Evolutionary conservation across 805 yeast species (phyloP), one percentile per base, ranked within the genome.

Genomic region (Candida nanaspora): DNA sequence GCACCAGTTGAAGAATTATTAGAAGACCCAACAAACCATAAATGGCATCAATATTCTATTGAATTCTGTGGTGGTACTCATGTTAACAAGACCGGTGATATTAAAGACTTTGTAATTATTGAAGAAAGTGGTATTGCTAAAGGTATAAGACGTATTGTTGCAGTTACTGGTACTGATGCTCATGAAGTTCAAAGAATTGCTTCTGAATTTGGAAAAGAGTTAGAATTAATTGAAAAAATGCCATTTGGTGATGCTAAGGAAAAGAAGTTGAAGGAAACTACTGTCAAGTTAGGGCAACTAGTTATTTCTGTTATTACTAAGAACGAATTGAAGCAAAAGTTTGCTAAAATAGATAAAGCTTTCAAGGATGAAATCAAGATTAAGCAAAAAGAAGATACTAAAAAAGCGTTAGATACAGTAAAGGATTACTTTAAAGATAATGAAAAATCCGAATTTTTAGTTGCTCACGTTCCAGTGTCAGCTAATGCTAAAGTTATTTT

Each of bases 21-120:
- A 49, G 70, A 72, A 6, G 70, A 80, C 52, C 96, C 97, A 51
- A 52, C 68, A 23, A 84, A 76, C 57, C 67, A 68, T 39, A 77
- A 86, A 55, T 93, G 98, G 98, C 66, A 62, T 53, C 67, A 75
- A 33, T 70, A 75, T 56, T 86, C 96, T 1, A 74, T 93, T 50
- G 99, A 93, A 69, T 93, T 93, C 74, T 93, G 99, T 68, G 99
- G 99, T 68, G 99, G 99, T 67, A 93, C 98, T 11, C 99, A 93
- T 57, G 96, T 93, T 50, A 73, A 77, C 38, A 82, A 84, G 65
- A 91, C 98, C 16, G 84, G 91, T 46, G 98, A 91, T 45, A 93
- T 93, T 61, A 88, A 88, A 62, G 91, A 86, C 51, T 76, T 93
- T 49, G 86, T 93, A 28, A 76, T 93, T 41, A 70, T 83, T 47